phyloP scores from a whole-genome alignment of 768 basidiomycete genomes.

The Rubroboletus pulcherrimus region DNA sequence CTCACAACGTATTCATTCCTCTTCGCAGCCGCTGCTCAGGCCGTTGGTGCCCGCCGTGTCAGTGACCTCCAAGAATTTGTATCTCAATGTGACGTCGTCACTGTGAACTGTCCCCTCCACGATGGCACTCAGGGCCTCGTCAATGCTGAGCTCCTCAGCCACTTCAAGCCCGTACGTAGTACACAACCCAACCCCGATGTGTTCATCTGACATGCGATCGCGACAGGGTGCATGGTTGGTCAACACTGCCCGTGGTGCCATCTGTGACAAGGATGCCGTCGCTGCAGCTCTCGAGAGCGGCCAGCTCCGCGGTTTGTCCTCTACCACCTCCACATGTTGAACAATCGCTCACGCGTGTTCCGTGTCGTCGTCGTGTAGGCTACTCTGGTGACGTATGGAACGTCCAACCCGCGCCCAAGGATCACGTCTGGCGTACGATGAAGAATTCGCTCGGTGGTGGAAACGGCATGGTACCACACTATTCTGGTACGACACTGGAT shows the following conservation, averaged over 20 bases:
- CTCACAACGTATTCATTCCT: background rate
- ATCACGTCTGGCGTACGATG: constrained; percentile 81
- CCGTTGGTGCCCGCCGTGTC: constrained; percentile 67
- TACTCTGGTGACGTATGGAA: constrained; percentile 72
- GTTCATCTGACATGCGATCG: background rate
- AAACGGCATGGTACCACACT: constrained; percentile 86
- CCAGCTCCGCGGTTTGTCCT: constrained; percentile 52
- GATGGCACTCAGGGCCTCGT: constrained; percentile 76
- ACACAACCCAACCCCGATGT: constrained; percentile 38
- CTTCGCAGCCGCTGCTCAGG: constrained; percentile 54
- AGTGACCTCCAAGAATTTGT: constrained; percentile 65
- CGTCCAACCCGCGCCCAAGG: constrained; percentile 78
- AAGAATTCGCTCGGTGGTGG: constrained; percentile 76
- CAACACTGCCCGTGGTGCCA: constrained; percentile 89
- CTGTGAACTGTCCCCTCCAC: constrained; percentile 82
- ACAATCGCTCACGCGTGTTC: background rate
- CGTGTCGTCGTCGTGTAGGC: background rate
- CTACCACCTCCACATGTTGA: background rate
- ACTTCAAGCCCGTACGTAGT: constrained; percentile 42
- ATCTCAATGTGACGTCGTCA: constrained; percentile 70
- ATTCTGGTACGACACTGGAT: constrained; percentile 84
- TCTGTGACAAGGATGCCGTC: constrained; percentile 79
- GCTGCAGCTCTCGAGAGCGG: constrained; percentile 70
- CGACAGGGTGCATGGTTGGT: constrained; percentile 83
- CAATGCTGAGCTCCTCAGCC: constrained; percentile 73